Percentiles rank a stretch among this genome's conserved stretches.
Evolutionary conservation across 805 yeast genomes (phyloP).

Genomic region (Zygotorulaspora danielsina): DNA sequence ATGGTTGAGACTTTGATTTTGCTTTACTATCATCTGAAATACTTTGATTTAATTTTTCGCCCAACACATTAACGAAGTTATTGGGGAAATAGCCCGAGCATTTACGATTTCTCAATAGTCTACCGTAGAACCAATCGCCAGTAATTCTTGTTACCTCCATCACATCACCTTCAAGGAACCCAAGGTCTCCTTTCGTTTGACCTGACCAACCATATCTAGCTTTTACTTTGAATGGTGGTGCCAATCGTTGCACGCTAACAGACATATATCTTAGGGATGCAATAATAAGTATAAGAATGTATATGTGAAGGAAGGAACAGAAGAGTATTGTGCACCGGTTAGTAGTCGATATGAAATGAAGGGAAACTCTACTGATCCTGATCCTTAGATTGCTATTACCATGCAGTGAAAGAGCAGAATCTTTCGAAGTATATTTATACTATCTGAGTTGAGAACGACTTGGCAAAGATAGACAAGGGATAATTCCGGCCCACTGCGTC

Average conservation of each 20-base stretch:
- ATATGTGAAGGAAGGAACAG: not conserved
- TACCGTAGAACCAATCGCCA: constrained; percentile 91
- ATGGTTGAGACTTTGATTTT: constrained; percentile 7
- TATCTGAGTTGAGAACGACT: not conserved
- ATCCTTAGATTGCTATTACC: not conserved
- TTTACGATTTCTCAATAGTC: constrained; percentile 69
- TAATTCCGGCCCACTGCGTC: no score
- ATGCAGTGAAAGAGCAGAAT: not conserved
- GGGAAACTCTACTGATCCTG: not conserved
- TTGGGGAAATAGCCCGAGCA: constrained; percentile 78
- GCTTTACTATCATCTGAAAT: constrained; percentile 1
- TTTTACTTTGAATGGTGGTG: constrained; percentile 66
- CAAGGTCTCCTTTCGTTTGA: constrained; percentile 80
- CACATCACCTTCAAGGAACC: constrained; percentile 89
- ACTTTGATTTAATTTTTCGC: constrained; percentile 31
- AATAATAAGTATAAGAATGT: not conserved
- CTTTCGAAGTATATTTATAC: not conserved
- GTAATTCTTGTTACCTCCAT: constrained; percentile 83
- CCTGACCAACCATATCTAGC: constrained; percentile 95
- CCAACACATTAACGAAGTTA: constrained; percentile 68
- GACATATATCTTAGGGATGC: constrained; percentile 13
- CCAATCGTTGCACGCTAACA: constrained; percentile 30
- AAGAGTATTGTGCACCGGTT: not conserved
- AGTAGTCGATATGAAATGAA: not conserved
- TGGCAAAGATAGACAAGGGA: not conserved